phyloP scores from a whole-genome alignment of 768 basidiomycete genomes.

The Kwoniella newhampshirensis region DNA sequence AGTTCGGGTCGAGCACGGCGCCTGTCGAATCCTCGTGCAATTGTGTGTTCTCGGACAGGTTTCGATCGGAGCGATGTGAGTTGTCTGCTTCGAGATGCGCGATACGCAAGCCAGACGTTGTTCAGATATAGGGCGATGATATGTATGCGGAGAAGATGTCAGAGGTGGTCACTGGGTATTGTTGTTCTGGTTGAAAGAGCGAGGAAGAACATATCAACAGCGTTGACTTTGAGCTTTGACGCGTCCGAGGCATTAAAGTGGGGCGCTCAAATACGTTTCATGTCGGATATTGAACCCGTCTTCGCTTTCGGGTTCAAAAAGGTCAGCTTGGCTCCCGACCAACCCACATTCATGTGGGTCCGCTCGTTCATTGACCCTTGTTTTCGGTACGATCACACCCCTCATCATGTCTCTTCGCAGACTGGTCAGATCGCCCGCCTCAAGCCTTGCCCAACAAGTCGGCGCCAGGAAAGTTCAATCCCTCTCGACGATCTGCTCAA shows the following conservation, averaged over 20 bases:
- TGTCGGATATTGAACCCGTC: conserved; percentile 9
- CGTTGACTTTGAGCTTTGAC: conserved; percentile 7
- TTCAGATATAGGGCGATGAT: neutral
- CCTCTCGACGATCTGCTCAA: too few species aligned
- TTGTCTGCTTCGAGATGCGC: too few species aligned
- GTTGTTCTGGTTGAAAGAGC: too few species aligned
- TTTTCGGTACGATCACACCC: neutral
- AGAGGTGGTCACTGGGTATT: too few species aligned
- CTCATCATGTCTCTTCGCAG: conserved; percentile 9
- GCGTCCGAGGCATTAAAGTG: neutral
- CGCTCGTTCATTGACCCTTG: neutral
- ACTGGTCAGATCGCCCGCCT: conserved; percentile 5
- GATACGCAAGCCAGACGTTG: too few species aligned
- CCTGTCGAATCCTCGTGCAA: too few species aligned
- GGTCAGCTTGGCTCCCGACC: neutral
- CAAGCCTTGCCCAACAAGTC: too few species aligned
- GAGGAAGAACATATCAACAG: too few species aligned
- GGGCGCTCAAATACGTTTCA: conserved; percentile 9
- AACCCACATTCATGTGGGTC: neutral
- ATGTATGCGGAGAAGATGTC: neutral
- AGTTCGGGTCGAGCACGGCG: too few species aligned
- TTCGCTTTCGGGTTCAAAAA: neutral
- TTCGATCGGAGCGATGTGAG: too few species aligned
- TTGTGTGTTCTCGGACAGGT: too few species aligned
- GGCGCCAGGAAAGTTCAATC: too few species aligned